Evolutionary conservation across 2,329 filamentous ascomycete species (phyloP), one percentile per base, ranked within the genome.

Genomic region (Epichloe brachyelytri): DNA sequence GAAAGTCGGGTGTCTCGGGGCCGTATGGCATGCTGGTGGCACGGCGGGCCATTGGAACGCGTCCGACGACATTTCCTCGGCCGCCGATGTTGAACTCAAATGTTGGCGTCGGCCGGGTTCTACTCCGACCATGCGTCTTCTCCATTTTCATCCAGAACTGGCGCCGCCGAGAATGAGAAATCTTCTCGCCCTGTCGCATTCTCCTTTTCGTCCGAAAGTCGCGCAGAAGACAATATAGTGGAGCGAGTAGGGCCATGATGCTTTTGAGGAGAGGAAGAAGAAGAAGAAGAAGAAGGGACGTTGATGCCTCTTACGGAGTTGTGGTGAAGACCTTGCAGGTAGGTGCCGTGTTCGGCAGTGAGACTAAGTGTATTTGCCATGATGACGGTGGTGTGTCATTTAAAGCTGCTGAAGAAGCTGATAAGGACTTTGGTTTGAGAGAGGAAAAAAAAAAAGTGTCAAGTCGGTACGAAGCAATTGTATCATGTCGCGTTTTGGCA

Each of bases 1-100:
- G 51, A 37, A 60, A 56, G 4, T 52, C 50, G 8, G 54, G 53
- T 11, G 53, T 49, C 20, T 49, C 51, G 10, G 50, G 1, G 49
- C 40, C 20, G 17, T 37, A 37, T 43, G 48, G 41, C 22, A 49
- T 46, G 45, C 37, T 20, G 8, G 33, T 12, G 48, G 45, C n/a
- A 45, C 34, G 15, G 38, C 15, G 7, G 43, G 47, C 33, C 30
- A 33, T 10, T 43, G 17, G 10, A 39, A 37, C 10, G 19, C 40
- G 22, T 45, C 40, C 7, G 20, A 39, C 30, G 22, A 11, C 15
- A 33, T 15, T 39, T 48, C 22, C 26, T n/a, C 19, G 38, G 41
- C 20, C 10, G 26, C 34, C 30, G 36, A 30, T 30, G 19, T 38
- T 14, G 40, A 26, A 34, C 20, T 40, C 52, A 48, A 17, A 43